Evolutionary conservation across 2,329 filamentous ascomycete genomes (phyloP).

Genomic region (Cercospora brassicicola): DNA sequence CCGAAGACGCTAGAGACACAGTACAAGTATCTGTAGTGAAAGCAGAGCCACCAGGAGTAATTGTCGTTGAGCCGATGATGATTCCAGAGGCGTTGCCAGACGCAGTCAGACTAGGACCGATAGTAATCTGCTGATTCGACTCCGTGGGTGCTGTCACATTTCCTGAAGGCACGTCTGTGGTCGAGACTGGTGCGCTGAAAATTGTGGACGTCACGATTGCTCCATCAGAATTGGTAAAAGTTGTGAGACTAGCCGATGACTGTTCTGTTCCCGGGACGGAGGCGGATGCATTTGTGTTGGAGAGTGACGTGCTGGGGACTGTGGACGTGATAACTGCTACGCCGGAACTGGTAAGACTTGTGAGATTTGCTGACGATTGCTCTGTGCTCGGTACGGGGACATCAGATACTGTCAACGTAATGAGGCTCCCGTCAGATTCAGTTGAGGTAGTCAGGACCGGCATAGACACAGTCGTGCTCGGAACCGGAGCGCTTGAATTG

Average conservation of each 20-base stretch:
- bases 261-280: not conserved
- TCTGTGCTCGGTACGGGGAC: not conserved
- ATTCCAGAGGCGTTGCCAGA: slow-evolving; percentile 3
- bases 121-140: not conserved
- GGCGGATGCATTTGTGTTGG: not conserved
- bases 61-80: slow-evolving; percentile 5
- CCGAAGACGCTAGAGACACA: not conserved
- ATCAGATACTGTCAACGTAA: not conserved
- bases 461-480: not conserved
- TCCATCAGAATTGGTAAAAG: not conserved
- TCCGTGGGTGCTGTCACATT: not conserved
- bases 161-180: not conserved
- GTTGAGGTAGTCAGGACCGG: not conserved
- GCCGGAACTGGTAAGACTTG: not conserved
- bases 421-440: not conserved
- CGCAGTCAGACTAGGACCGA: not conserved
- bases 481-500: not conserved
- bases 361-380: not conserved
- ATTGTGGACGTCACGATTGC: not conserved
- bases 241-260: not conserved
- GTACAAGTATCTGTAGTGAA: not conserved
- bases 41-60: slow-evolving; percentile 1
- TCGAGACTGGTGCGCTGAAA: not conserved
- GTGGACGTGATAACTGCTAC: not conserved
- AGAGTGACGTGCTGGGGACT: not conserved